Base-by-base conservation (phyloP, 148 eudicot species). In the Chenopodium quinoa region DNA sequence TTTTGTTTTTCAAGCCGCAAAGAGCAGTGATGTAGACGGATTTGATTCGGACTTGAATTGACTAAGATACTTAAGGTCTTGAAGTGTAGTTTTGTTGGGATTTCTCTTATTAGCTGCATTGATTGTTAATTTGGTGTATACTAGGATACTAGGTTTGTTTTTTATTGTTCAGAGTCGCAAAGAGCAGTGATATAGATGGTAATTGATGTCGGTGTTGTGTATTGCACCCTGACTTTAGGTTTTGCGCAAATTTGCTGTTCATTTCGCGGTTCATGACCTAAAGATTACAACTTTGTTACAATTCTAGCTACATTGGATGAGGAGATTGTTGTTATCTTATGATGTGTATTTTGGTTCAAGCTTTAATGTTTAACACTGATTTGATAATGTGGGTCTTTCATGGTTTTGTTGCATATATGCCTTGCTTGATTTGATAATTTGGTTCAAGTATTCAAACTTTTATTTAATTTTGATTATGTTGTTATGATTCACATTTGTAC, bases 401-500 rank as follows among this genome's bases (percentile, higher is more conserved):
- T 29, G 52, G 71, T 77, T 79, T 71, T 78, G 72, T 20, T 78
- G 73, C 23, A 78, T 11, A 31, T 67, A 67, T 47, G 47, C 29
- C 4, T 44, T 75, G 14, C 23, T 17, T 48, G 29, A 19, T 40
- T 40, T 40, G 44, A 40, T 40, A 40, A 5, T 40, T 40, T 40
- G 44, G 44, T 40, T 40, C 44, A 40, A 40, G 0, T 40, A 40
- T 40, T 40, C 44, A 40, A 40, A 40, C 65, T 72, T 13, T 27
- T 13, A n/a, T 34, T 73, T 78, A 68, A 9, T 11, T 2, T 13
- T 17, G 22, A 2, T 67, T 1, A 7, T 68, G 75, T 9, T 67
- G 20, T 44, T 2, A 60, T 81, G 66, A 76, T 84, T 40, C 44
- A 79, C 58, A 81, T 85, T 86, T 71, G n/a, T 20, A 40, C 91